Evolutionary conservation across 306 rosid species (phyloP).

Genomic region (Carpinus fangiana): DNA sequence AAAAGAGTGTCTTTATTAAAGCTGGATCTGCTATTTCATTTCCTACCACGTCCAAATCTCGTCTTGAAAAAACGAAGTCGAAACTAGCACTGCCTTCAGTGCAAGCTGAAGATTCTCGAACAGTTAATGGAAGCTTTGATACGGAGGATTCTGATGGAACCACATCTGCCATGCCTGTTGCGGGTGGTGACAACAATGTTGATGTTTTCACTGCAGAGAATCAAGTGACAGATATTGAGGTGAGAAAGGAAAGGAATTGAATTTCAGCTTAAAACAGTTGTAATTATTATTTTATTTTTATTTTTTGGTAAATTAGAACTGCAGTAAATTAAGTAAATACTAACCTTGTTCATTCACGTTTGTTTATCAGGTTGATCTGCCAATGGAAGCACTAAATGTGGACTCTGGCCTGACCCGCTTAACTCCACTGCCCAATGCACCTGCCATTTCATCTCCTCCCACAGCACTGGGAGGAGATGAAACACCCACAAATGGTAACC

Average conservation of each 20-base stretch:
- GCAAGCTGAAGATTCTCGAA: too few relatives aligned
- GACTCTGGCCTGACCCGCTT: too few relatives aligned
- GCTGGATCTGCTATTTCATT: conserved; percentile 32
- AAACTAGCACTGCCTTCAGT: conserved; percentile 4
- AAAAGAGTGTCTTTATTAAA: too few relatives aligned
- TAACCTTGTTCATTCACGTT: background rate
- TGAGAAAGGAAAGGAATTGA: too few relatives aligned
- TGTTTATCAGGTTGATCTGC: conserved; percentile 38
- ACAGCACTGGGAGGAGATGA: too few relatives aligned
- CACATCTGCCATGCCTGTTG: background rate
- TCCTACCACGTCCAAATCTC: conserved; percentile 38
- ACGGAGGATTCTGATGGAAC: background rate
- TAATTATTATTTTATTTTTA: too few relatives aligned
- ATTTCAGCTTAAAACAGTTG: background rate
- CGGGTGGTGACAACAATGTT: too few relatives aligned
- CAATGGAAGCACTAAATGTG: background rate
- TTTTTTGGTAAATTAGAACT: too few relatives aligned
- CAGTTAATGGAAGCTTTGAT: background rate
- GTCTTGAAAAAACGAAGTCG: conserved; percentile 44
- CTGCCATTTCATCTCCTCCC: conserved; percentile 45
- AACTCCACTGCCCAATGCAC: background rate
- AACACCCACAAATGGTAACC: conserved; percentile 27
- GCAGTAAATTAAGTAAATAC: background rate
- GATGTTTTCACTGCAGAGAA: too few relatives aligned
- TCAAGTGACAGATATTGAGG: background rate